Base-by-base conservation (phyloP, 805 yeast genomes). In the Lipomyces yamadae region DNA sequence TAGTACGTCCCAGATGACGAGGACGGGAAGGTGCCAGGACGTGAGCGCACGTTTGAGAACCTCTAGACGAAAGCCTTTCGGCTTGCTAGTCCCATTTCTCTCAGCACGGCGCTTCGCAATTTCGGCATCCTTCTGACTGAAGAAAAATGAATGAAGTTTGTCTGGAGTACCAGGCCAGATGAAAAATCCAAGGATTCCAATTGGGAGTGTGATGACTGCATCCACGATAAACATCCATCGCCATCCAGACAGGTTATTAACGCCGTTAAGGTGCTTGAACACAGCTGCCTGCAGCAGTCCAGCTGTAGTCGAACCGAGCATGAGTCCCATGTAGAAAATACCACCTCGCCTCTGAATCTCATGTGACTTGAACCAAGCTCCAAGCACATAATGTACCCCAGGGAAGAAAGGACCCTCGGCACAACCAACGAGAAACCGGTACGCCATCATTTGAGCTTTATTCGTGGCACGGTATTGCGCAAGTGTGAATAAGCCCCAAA, bases 211-310 rank as follows among this genome's bases (percentile, higher is more conserved):
- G 59, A 89, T 82, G 58, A 85, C 72, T 11, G 88, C 88, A 74
- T 88, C 91, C 68, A 89, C 81, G 58, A 89, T 84, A 73, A 86
- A 88, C 74, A 86, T 85, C 92, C 92, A 89, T 79, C 87, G 81
- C 92, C 92, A 89, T 11, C 90, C 86, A 7, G 81, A 81, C 11
- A 84, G 77, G 0, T 91, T 91, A 57, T 75, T 73, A 10, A 74
- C 78, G 37, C 88, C 90, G 62, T 81, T 77, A 70, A 88, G 74
- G 52, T 76, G 71, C 30, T 80, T 72, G 64, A 78, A 82, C 35
- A 87, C 81, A 10, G 87, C 84, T 18, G 88, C 85, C 71, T 87
- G 88, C 53, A 88, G 78, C 67, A 86, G 83, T 56, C 90, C 89
- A 1, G 89, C 82, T 15, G 90, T 86, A 65, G 87, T 78, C 29